These are phyloP conservation scores for Silene coronaria DNA, from an alignment of 179 eudicot genomes.

Conservation along the genomic window DNA sequence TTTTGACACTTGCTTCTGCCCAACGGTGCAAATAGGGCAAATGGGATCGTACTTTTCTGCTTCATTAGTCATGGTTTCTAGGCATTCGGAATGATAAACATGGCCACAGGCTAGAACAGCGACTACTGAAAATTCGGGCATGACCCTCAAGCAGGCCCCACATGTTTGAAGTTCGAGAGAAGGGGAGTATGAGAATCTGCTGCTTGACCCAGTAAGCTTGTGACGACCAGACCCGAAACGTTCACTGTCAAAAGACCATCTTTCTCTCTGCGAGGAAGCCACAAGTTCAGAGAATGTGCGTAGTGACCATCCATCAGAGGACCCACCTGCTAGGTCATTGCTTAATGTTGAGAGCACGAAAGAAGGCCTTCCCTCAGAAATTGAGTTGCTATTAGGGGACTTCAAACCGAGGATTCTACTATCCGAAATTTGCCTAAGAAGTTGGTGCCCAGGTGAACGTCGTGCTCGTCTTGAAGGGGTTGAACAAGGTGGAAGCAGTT, in stretches of 20 bases:
- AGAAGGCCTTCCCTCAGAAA: constrained; percentile 48
- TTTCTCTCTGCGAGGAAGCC: constrained; percentile 50
- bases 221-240: constrained; percentile 36
- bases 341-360: constrained; percentile 43
- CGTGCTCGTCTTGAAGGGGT: constrained; percentile 43
- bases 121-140: constrained; percentile 60
- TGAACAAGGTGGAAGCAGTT: constrained; percentile 31
- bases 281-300: constrained; percentile 55
- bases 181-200: constrained; percentile 45
- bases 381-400: constrained; percentile 43
- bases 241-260: constrained; percentile 58
- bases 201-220: constrained; percentile 49
- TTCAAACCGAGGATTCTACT: constrained; percentile 40
- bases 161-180: constrained; percentile 57
- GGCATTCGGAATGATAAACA: constrained; percentile 72
- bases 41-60: constrained; percentile 65
- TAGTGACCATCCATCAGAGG: constrained; percentile 60
- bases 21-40: constrained; percentile 76
- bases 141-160: constrained; percentile 67
- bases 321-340: constrained; percentile 40
- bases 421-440: constrained; percentile 50
- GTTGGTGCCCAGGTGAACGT: constrained; percentile 51
- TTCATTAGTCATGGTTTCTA: constrained; percentile 70
- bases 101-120: constrained; percentile 70
- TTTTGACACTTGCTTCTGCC: constrained; percentile 56